Conservation (phyloP, 306 rosid genomes). For the Ceratonia siliqua region DNA sequence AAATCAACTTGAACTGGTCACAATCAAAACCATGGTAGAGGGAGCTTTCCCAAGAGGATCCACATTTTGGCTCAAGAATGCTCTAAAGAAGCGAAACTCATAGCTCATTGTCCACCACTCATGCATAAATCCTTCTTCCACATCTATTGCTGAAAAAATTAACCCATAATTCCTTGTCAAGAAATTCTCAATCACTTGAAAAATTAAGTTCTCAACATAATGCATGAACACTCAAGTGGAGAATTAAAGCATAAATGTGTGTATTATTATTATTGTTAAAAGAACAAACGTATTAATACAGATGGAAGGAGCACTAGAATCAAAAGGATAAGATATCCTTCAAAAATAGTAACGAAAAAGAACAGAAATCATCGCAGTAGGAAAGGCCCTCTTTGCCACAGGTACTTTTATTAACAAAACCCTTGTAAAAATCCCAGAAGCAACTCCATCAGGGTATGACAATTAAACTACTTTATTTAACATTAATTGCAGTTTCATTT, state of each 20-base stretch:
- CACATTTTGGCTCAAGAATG: not conserved
- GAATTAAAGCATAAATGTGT: not conserved
- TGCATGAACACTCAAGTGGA: not conserved
- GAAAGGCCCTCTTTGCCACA: not conserved
- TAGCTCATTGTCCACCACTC: constrained; percentile 33
- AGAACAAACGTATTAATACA: not conserved
- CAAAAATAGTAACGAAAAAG: too few relatives aligned
- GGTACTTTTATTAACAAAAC: not conserved
- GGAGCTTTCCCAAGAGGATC: not conserved
- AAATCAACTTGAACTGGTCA: not conserved
- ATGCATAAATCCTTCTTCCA: constrained; percentile 33
- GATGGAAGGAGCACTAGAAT: too few relatives aligned
- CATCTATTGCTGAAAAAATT: constrained; percentile 31
- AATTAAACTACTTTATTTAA: not conserved
- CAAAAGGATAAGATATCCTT: not conserved
- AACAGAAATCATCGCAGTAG: not conserved
- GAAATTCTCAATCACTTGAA: not conserved
- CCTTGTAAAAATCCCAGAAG: not conserved
- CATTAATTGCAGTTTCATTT: not conserved
- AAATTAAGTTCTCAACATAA: not conserved
- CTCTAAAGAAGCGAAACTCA: constrained; percentile 10
- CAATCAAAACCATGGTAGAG: not conserved
- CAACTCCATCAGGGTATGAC: not conserved
- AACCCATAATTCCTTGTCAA: constrained; percentile 4
- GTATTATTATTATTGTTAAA: not conserved